Conservation (phyloP, 345 rosid species). For the Eucalyptus grandis region DNA sequence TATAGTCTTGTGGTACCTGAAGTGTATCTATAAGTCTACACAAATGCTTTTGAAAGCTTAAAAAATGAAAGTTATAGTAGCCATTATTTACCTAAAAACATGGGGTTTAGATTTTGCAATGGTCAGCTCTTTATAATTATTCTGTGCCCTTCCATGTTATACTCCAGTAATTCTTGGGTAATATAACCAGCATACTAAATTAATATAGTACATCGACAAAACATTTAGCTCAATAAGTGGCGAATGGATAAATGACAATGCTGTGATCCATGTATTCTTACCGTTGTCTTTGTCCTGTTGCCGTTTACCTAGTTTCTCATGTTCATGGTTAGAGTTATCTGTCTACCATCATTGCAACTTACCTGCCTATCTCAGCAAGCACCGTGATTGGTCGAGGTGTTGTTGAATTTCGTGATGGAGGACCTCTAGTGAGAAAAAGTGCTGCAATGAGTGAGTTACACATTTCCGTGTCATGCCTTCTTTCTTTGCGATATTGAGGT, state of each 20-base stretch:
- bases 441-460: background rate
- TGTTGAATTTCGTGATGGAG: slow-evolving; percentile 69
- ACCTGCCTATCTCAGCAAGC: slow-evolving; percentile 25
- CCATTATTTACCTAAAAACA: background rate
- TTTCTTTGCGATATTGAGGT: too few relatives aligned
- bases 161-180: background rate
- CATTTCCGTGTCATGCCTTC: background rate
- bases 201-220: background rate
- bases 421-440: slow-evolving; percentile 50
- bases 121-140: background rate
- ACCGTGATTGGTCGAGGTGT: slow-evolving; percentile 59
- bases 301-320: background rate
- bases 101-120: background rate
- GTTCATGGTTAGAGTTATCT: background rate
- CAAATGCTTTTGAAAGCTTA: background rate
- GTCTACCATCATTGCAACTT: background rate
- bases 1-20: background rate
- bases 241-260: background rate
- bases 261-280: background rate
- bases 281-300: background rate
- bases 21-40: background rate
- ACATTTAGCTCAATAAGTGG: background rate
- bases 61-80: background rate
- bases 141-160: background rate
- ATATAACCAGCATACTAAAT: background rate